Evolutionary conservation across 2,329 filamentous ascomycete species (phyloP), one percentile per base, ranked within the genome.

Genomic region (Plectosphaerella sp.): DNA sequence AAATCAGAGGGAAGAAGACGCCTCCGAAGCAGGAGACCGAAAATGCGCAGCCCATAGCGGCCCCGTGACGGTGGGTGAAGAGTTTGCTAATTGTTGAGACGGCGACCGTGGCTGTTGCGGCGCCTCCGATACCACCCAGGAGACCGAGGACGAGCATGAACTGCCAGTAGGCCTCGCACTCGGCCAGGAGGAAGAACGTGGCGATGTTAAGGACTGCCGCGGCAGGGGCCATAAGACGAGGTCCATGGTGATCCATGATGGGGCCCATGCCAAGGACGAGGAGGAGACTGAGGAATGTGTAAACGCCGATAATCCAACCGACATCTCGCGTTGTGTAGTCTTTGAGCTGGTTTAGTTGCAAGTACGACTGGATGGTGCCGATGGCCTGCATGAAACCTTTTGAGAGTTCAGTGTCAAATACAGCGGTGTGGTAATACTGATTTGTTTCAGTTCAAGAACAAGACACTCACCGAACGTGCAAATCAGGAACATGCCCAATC

Each of bases 361-460:
- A 67, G 48, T 78, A 75, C 41, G 75, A 67, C 55, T 78, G 76
- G 1, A 79, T 60, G 1, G 74, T 70, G n/a, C 76, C 76, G 8
- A 78, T 70, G 53, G 61, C 71, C 47, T 72, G 67, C 66, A 77
- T 75, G 47, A 78, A 73, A 1, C 76, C 75, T n/a, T n/a, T n/a
- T n/a, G n/a, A n/a, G n/a, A n/a, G n/a, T n/a, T n/a, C n/a, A n/a
- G n/a, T n/a, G n/a, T n/a, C n/a, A n/a, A n/a, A n/a, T n/a, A n/a
- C n/a, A n/a, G n/a, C n/a, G n/a, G n/a, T n/a, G n/a, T n/a, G n/a
- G n/a, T n/a, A n/a, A n/a, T n/a, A n/a, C n/a, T n/a, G n/a, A n/a
- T n/a, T n/a, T n/a, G n/a, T n/a, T n/a, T n/a, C n/a, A n/a, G n/a
- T n/a, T n/a, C n/a, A n/a, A n/a, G n/a, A n/a, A n/a, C n/a, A n/a